Base-by-base conservation (phyloP, 768 basidiomycete genomes). In the Omphalotus guepiniiformis region DNA sequence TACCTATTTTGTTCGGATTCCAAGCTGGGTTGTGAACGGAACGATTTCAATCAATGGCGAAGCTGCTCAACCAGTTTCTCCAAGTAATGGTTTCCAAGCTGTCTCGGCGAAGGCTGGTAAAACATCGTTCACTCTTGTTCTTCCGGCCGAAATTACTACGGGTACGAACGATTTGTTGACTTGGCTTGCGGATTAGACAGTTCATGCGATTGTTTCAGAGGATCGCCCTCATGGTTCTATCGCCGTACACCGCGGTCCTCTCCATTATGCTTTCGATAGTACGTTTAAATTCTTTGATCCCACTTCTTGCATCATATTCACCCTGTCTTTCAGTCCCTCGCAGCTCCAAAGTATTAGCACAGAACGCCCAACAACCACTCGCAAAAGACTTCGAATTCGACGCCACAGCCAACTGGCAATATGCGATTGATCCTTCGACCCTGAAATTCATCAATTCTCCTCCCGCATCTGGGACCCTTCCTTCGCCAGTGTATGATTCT, bases 221-320 rank as follows among this genome's bases (percentile, higher is more conserved):
- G 66, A 55, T 23, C 68, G 78, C 16, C 75, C 76, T 15, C 71
- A 78, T 52, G 70, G 71, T 6, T 76, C 75, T 6, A 64, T 78
- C 40, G 77, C 77, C 7, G 66, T 80, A 13, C 76, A 80, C 38
- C 73, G 77, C 6, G 78, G 77, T 13, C 74, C 77, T 8, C 56
- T 80, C 35, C 68, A 79, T 58, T 80, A 78, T 55, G 77, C 78
- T 4, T 74, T 73, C 50, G 77, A 79, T 58, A 79, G 71, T 72
- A 48, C 49, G 68, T 51, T 4, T 50, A 8, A 46, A 50, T 6
- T n/a, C n/a, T n/a, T 21, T 13, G 6, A 47, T 15, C 40, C 19
- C 7, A 9, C 27, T 16, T n/a, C 26, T 22, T 32, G 18, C 7
- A 8, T 11, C 16, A 1, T 32, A 21, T 18, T 15, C 23, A 32